These are phyloP conservation scores for Leucocoprinus leucothites DNA, from an alignment of 768 basidiomycete genomes.

Conservation along the genomic window DNA sequence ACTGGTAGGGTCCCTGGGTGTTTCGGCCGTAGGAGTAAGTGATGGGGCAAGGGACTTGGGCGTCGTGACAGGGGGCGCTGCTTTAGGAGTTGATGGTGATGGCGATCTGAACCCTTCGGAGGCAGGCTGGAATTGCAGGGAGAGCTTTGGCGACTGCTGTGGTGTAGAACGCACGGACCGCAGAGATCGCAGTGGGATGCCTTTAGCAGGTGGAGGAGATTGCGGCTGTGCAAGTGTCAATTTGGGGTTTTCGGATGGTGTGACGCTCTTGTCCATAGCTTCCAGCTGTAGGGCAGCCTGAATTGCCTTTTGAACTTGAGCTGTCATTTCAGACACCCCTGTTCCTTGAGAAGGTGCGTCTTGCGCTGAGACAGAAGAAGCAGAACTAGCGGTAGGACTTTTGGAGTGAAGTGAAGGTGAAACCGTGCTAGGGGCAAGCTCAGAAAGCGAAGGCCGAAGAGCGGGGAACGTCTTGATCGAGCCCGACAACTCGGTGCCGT, in stretches of 20 bases:
- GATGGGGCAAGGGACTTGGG: not conserved
- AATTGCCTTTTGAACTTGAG: constrained; percentile 63
- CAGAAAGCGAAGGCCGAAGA: constrained; percentile 67
- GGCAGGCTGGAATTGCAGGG: not conserved
- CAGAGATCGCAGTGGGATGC: not conserved
- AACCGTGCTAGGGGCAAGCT: constrained; percentile 32
- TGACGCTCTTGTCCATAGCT: constrained; percentile 36
- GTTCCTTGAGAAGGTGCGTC: constrained; percentile 20
- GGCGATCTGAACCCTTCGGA: not conserved
- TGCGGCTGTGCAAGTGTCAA: constrained; percentile 16
- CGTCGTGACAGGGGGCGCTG: not conserved
- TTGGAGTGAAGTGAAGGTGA: constrained; percentile 22
- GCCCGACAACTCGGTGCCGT: constrained; percentile 48
- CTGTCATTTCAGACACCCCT: constrained; percentile 47
- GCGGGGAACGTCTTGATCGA: constrained; percentile 72
- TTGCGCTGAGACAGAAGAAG: constrained; percentile 1
- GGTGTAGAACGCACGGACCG: constrained; percentile 6
- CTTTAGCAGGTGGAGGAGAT: constrained; percentile 14
- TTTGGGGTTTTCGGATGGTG: constrained; percentile 16
- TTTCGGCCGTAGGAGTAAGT: not conserved
- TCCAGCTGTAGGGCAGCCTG: constrained; percentile 65
- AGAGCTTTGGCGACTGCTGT: not conserved
- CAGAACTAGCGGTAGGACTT: constrained; percentile 23
- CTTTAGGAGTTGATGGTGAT: not conserved
- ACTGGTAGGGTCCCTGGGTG: constrained; percentile 5